phyloP scores from a whole-genome alignment of 306 rosid species.

The Styphnolobium japonicum region DNA sequence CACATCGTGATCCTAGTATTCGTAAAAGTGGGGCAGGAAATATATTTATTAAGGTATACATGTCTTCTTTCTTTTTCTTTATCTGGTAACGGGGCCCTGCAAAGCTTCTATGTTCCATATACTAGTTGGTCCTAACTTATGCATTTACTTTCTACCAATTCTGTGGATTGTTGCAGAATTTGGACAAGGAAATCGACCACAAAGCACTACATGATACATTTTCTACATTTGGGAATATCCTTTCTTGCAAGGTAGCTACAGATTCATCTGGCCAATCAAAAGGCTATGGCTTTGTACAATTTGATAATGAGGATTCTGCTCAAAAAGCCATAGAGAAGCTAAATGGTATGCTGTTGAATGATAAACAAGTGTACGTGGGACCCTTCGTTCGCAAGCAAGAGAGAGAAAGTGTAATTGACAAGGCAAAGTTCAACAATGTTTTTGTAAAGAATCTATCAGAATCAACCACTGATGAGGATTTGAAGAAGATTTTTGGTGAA shows the following conservation, averaged over 20 bases:
- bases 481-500: slow-evolving; percentile 64
- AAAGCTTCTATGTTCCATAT: slow-evolving; percentile 1
- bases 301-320: slow-evolving; percentile 85
- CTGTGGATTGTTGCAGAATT: slow-evolving; percentile 57
- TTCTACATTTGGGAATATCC: slow-evolving; percentile 82
- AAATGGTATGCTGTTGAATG: slow-evolving; percentile 95
- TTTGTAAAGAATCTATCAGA: slow-evolving; percentile 88
- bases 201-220: slow-evolving; percentile 93
- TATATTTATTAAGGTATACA: slow-evolving; percentile 86
- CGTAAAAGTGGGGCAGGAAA: slow-evolving; percentile 97
- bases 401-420: slow-evolving; percentile 60
- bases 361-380: slow-evolving; percentile 94
- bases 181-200: slow-evolving; percentile 94
- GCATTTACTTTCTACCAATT: background rate
- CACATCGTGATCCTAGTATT: slow-evolving; percentile 92
- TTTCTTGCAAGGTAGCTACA: slow-evolving; percentile 94
- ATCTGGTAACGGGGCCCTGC: background rate
- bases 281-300: slow-evolving; percentile 98
- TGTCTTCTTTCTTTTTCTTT: background rate
- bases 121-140: slow-evolving; percentile 14
- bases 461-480: slow-evolving; percentile 78
- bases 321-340: slow-evolving; percentile 85
- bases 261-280: slow-evolving; percentile 88
- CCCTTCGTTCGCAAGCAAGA: slow-evolving; percentile 99
- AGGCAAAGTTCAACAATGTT: slow-evolving; percentile 74